These are phyloP conservation scores for Purshia tridentata DNA, from an alignment of 306 rosid genomes.

Conservation along the genomic window DNA sequence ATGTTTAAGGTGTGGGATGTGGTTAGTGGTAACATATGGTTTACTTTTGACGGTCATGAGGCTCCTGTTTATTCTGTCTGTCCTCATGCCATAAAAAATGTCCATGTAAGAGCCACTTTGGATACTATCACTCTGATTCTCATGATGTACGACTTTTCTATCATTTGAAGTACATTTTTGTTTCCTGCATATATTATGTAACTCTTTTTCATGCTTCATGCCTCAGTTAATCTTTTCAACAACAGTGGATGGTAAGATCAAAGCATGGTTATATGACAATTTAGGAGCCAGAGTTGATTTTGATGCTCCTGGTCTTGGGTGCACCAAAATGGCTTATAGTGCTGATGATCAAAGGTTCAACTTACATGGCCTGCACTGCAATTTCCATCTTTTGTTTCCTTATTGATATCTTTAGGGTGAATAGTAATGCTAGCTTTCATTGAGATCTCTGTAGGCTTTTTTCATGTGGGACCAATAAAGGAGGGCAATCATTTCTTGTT, in stretches of 20 bases:
- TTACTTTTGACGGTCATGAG: slow-evolving; percentile 68
- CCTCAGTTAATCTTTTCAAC: slow-evolving; percentile 70
- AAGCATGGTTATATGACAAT: slow-evolving; percentile 81
- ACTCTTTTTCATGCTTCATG: slow-evolving; percentile 17
- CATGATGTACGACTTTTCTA: background rate
- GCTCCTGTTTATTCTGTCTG: slow-evolving; percentile 80
- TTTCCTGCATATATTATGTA: background rate
- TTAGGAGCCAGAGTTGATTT: slow-evolving; percentile 65
- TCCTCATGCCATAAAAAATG: slow-evolving; percentile 58
- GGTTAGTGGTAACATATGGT: slow-evolving; percentile 49
- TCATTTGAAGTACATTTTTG: slow-evolving; percentile 4
- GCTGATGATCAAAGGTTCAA: slow-evolving; percentile 71
- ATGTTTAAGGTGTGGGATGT: slow-evolving; percentile 72
- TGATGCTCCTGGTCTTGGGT: slow-evolving; percentile 77
- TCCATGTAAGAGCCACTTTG: slow-evolving; percentile 40
- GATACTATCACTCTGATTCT: background rate
- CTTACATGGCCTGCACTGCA: slow-evolving; percentile 18
- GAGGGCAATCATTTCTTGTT: slow-evolving; percentile 66
- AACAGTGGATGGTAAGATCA: slow-evolving; percentile 73
- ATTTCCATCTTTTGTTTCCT: background rate
- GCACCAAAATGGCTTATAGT: slow-evolving; percentile 72
- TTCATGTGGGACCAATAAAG: slow-evolving; percentile 79
- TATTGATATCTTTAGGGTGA: background rate
- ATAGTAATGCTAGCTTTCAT: slow-evolving; percentile 4
- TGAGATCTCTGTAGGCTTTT: slow-evolving; percentile 52